Conservation (phyloP, 192 early-diverging fungal species). For the Backusella luteola region DNA sequence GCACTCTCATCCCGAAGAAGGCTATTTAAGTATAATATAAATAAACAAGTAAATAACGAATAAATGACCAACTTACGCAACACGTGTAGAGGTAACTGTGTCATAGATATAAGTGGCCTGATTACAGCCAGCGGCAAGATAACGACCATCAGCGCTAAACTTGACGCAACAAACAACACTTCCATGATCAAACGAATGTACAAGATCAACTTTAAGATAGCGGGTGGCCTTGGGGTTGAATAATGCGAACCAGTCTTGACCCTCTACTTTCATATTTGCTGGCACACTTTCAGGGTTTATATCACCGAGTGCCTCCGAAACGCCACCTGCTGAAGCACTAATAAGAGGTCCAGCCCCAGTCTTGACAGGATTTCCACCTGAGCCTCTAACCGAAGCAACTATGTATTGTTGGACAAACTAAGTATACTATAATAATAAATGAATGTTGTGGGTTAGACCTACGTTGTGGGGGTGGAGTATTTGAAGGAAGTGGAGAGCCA, state of each 20-base stretch:
- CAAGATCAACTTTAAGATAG: slow-evolving; percentile 63
- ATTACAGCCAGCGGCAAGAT: slow-evolving; percentile 95
- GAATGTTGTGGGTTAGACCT: background rate
- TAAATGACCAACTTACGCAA: slow-evolving; percentile 14
- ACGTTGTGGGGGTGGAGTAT: slow-evolving; percentile 18
- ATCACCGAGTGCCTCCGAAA: slow-evolving; percentile 53
- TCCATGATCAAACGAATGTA: slow-evolving; percentile 58
- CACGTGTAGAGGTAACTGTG: slow-evolving; percentile 43
- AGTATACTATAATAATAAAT: background rate
- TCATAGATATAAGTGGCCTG: slow-evolving; percentile 90
- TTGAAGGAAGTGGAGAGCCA: slow-evolving; percentile 12
- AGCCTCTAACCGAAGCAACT: slow-evolving; percentile 8
- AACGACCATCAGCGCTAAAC: slow-evolving; percentile 92
- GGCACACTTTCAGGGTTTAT: slow-evolving; percentile 80
- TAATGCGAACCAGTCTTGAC: slow-evolving; percentile 88
- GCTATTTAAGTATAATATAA: slow-evolving; percentile 38
- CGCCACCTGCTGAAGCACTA: slow-evolving; percentile 22
- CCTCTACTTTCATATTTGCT: slow-evolving; percentile 74
- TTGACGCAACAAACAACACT: slow-evolving; percentile 98
- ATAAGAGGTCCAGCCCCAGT: slow-evolving; percentile 20
- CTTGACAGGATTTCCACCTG: slow-evolving; percentile 14
- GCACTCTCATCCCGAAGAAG: slow-evolving; percentile 76
- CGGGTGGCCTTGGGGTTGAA: slow-evolving; percentile 71
- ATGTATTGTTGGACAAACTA: background rate
- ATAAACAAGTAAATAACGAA: background rate